These are phyloP conservation scores for Coemansia erecta DNA, from an alignment of 192 early-diverging fungal species.

Conservation along the genomic window DNA sequence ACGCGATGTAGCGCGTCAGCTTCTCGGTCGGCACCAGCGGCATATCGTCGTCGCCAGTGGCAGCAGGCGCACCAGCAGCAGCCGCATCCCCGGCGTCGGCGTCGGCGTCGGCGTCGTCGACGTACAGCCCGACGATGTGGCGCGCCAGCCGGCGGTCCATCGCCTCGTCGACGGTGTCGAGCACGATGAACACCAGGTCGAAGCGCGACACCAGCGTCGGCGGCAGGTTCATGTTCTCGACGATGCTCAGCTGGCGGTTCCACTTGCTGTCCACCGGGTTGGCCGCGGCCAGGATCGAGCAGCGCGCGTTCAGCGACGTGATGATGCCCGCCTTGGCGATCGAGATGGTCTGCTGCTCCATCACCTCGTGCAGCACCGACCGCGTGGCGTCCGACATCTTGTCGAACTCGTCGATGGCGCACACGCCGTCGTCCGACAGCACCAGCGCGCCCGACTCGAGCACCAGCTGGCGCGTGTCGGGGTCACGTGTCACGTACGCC, in stretches of 20 bases:
- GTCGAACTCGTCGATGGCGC: slow-evolving; percentile 99
- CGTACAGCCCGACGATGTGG: slow-evolving; percentile 85
- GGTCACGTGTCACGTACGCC: slow-evolving; percentile 91
- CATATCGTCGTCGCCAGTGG: background rate
- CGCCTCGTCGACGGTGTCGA: slow-evolving; percentile 85
- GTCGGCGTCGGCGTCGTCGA: slow-evolving; percentile 57
- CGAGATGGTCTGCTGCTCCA: slow-evolving; percentile 99
- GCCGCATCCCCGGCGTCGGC: no score
- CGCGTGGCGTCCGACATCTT: slow-evolving; percentile 96
- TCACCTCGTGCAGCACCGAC: slow-evolving; percentile 95
- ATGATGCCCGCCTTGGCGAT: slow-evolving; percentile 99
- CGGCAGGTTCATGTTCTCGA: slow-evolving; percentile 88
- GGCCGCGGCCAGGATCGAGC: slow-evolving; percentile 90
- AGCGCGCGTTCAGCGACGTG: slow-evolving; percentile 94
- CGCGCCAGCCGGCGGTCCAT: slow-evolving; percentile 84
- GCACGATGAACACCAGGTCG: slow-evolving; percentile 87
- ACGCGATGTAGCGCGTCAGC: slow-evolving; percentile 90
- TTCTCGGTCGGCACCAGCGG: slow-evolving; percentile 66
- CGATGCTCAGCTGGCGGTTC: slow-evolving; percentile 75
- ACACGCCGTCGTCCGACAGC: slow-evolving; percentile 91
- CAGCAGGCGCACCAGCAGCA: no score
- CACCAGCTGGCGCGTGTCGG: slow-evolving; percentile 92
- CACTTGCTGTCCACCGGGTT: slow-evolving; percentile 94
- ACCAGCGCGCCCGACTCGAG: slow-evolving; percentile 96
- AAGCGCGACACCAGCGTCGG: slow-evolving; percentile 94